Percentiles rank a stretch among this genome's conserved stretches.
Evolutionary conservation across 1,284 basidiomycete species (phyloP).

Genomic region (Trametes polyzona): DNA sequence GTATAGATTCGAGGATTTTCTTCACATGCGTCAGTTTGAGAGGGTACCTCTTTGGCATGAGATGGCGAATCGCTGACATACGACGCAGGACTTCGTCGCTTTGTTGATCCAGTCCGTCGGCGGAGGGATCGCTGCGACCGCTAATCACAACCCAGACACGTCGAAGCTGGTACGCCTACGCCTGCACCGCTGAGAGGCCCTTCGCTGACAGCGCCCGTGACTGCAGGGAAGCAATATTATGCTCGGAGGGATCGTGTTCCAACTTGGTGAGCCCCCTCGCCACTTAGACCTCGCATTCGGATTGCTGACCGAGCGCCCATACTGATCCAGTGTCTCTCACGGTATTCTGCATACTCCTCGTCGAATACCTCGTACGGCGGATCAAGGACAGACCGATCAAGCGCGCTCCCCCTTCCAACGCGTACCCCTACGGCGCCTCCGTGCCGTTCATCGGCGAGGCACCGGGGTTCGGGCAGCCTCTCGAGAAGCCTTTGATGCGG

Average conservation of each 20-base stretch:
- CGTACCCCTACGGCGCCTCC: neutral
- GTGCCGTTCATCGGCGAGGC: neutral
- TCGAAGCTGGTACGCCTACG: neutral
- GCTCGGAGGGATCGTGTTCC: constrained; percentile 52
- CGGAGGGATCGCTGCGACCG: constrained; percentile 37
- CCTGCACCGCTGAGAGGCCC: neutral
- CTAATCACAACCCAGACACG: neutral
- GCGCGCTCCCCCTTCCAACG: too few relatives aligned
- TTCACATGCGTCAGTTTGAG: constrained; percentile 28
- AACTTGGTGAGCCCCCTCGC: constrained; percentile 35
- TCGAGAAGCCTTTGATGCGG: neutral
- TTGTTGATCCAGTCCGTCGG: constrained; percentile 48
- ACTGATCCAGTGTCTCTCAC: constrained; percentile 40
- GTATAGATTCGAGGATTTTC: constrained; percentile 43
- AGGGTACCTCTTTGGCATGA: neutral
- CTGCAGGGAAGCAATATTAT: constrained; percentile 38
- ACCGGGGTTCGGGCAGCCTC: neutral
- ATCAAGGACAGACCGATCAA: constrained; percentile 36
- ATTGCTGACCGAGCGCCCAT: too few relatives aligned
- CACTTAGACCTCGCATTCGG: too few relatives aligned
- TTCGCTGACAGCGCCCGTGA: neutral
- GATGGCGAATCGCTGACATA: neutral
- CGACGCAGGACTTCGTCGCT: constrained; percentile 41
- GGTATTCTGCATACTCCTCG: constrained; percentile 41
- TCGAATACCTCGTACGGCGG: constrained; percentile 48